Conservation (phyloP, 2,329 filamentous ascomycete genomes). For the Monilinia polystroma region DNA sequence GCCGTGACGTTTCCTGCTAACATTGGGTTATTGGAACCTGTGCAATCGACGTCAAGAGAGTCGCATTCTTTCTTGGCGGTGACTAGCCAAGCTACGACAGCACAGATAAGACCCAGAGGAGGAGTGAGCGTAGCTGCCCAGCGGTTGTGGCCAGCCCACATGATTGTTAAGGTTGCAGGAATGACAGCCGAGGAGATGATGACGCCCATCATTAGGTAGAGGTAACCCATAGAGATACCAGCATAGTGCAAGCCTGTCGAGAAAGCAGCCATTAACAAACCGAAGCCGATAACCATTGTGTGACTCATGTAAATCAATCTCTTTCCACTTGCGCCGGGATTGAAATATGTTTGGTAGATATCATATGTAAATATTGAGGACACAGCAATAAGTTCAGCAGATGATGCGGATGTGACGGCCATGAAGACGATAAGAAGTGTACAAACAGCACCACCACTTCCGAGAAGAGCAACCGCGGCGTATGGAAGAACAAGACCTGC, state of each 20-base stretch:
- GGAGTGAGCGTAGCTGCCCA: conserved; percentile 70
- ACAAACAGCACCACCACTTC: conserved; percentile 74
- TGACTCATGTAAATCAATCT: conserved; percentile 80
- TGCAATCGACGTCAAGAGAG: conserved; percentile 67
- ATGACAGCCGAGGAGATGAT: conserved; percentile 85
- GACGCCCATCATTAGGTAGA: conserved; percentile 88
- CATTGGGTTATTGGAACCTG: conserved; percentile 86
- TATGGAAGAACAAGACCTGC: conserved; percentile 84
- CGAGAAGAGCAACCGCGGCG: conserved; percentile 78
- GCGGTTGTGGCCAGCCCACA: conserved; percentile 79
- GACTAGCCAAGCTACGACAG: conserved; percentile 75
- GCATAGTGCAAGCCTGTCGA: conserved; percentile 64
- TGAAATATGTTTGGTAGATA: conserved; percentile 83
- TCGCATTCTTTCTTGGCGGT: conserved; percentile 70
- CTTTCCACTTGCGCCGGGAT: conserved; percentile 71
- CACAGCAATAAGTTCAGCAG: conserved; percentile 81
- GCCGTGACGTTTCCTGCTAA: conserved; percentile 82
- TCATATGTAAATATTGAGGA: conserved; percentile 89
- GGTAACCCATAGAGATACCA: conserved; percentile 79
- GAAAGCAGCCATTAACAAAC: conserved; percentile 74
- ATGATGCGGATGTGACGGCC: conserved; percentile 78
- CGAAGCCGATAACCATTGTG: conserved; percentile 69
- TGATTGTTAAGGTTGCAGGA: conserved; percentile 74
- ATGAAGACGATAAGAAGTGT: conserved; percentile 84
- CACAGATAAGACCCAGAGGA: conserved; percentile 65